Evolutionary conservation across 2,329 filamentous ascomycete species (phyloP), one percentile per base, ranked within the genome.

Genomic region (Sporothrix dimorphospora): DNA sequence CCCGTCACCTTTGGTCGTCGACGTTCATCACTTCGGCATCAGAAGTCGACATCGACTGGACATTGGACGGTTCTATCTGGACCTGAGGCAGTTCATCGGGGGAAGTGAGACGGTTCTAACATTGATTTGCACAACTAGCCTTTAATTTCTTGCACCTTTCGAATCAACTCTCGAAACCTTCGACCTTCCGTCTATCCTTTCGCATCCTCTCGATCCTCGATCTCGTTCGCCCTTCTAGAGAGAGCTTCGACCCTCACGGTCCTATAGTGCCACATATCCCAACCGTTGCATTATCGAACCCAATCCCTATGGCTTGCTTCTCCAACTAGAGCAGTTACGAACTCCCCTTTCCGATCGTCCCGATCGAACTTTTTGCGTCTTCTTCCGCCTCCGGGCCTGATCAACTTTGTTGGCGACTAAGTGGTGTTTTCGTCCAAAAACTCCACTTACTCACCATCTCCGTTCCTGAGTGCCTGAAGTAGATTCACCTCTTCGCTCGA

Each of bases 381-480:
- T 79, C 19, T 68, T 55, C 16, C 47, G 70, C 70, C 63, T 81
- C 80, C 71, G 67, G 51, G 34, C 38, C 12, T 8, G 4, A 27
- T 34, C n/a, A 16, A 53, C n/a, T 3, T 34, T 38, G 27, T 53
- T 68, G 30, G 74, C 67, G 76, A 76, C 79, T 78, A 75, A 76
- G 75, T 74, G 71, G 78, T 79, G 78, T 51, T 59, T 65, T 21
- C 30, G 71, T 71, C 4, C 21, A 4, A 47, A 14, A 66, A 30
- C 75, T 76, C 74, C 74, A 66, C 74, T 76, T 73, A 77, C n/a
- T 78, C 38, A 24, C 38, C 78, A 74, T 76, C 76, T 73, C 67
- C 42, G 74, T 71, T 61, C 76, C 79, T 78, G 80, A 78, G 80
- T 78, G 81, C 80, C 80, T 72, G 81, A 83, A 82, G 81, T 78